Evolutionary conservation across 2,329 filamentous ascomycete genomes (phyloP).

Genomic region (Penicillium sp.): DNA sequence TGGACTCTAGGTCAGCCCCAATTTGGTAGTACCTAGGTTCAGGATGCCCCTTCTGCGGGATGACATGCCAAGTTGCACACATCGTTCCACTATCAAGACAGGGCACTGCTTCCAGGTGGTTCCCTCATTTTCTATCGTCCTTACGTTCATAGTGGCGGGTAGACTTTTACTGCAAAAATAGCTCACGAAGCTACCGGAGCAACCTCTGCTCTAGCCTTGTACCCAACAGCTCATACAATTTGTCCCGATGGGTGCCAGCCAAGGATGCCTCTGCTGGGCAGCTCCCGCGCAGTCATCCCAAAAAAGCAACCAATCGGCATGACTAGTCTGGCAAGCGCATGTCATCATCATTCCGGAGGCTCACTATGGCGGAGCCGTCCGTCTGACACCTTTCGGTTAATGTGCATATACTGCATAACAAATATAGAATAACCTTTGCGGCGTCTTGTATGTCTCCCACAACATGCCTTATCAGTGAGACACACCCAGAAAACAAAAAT

Average conservation of each 20-base stretch:
- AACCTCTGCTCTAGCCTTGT: background rate
- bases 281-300: constrained; percentile 1
- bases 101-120: background rate
- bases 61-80: background rate
- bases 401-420: background rate
- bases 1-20: background rate
- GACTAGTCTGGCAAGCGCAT: constrained; percentile 11
- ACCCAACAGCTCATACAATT: background rate
- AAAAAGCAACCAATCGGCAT: constrained; percentile 10
- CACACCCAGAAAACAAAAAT: background rate
- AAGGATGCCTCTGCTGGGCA: constrained; percentile 9
- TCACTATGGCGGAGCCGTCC: constrained; percentile 2
- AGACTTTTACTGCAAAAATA: background rate
- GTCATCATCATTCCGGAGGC: background rate
- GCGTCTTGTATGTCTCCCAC: background rate
- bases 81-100: background rate
- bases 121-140: background rate
- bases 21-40: background rate
- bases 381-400: background rate
- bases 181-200: background rate
- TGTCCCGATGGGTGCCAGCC: constrained; percentile 6
- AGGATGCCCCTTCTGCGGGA: background rate
- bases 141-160: background rate
- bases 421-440: constrained; percentile 4
- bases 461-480: background rate